Percentiles rank a stretch among this genome's conserved stretches.
Conservation (phyloP, 164 flowering plant genomes). For the Vitis riparia region DNA sequence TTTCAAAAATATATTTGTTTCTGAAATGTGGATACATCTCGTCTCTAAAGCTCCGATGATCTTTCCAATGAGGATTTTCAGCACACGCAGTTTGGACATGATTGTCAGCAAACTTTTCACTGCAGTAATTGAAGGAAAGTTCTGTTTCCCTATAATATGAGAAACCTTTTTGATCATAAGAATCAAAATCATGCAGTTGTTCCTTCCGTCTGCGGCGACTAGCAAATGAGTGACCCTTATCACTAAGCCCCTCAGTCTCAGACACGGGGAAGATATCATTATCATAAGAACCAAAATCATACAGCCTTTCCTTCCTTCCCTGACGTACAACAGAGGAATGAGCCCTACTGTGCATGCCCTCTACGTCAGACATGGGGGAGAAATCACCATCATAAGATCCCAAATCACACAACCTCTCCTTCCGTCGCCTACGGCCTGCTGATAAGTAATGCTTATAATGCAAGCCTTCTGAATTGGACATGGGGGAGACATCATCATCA, state of each 20-base stretch:
- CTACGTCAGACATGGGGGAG: slow-evolving; percentile 15
- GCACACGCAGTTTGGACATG: slow-evolving; percentile 12
- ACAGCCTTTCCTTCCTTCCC: slow-evolving; percentile 18
- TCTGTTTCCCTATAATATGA: slow-evolving; percentile 22
- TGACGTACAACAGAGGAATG: slow-evolving; percentile 6
- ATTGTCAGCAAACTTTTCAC: slow-evolving; percentile 19
- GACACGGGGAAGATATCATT: too few species aligned
- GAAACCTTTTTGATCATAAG: slow-evolving; percentile 22
- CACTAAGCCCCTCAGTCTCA: too few species aligned
- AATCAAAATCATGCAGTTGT: neutral
- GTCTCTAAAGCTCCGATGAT: slow-evolving; percentile 17
- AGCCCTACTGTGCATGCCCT: slow-evolving; percentile 8
- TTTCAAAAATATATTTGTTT: slow-evolving; percentile 19
- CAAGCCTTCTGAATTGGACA: too few species aligned
- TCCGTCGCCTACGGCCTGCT: too few species aligned
- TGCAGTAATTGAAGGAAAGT: slow-evolving; percentile 8
- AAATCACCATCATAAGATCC: slow-evolving; percentile 10
- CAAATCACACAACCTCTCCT: neutral
- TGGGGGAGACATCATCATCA: too few species aligned
- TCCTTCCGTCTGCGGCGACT: too few species aligned
- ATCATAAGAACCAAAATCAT: slow-evolving; percentile 1
- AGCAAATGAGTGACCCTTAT: too few species aligned
- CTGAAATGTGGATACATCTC: slow-evolving; percentile 17
- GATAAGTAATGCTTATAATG: too few species aligned
- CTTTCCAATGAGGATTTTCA: slow-evolving; percentile 18